Evolutionary conservation across 495 filamentous ascomycete genomes (phyloP), one percentile per base, ranked within the genome.

Genomic region (Cercophora sp.): DNA sequence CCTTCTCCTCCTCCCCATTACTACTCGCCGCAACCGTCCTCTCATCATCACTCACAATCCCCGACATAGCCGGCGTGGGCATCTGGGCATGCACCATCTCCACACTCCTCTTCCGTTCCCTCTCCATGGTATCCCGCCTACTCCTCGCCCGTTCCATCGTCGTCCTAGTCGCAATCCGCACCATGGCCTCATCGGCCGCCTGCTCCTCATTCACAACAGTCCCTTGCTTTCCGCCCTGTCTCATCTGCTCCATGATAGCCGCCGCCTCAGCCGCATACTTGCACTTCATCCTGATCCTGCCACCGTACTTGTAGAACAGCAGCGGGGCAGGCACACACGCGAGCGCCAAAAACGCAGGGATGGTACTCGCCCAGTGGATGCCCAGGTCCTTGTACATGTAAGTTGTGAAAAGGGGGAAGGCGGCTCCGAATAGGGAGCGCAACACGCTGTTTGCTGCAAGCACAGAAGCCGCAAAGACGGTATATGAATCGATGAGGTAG

Each of bases 401-500:
- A 0, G 78, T 80, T 3, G 88, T 92, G 74, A 95, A 93, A 0
- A 95, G 74, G 2, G 89, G 89, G 73, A 95, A 93, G 0, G 79
- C 85, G n/a, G 87, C 85, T 59, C 89, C 89, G 63, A 92, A 90
- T 15, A 75, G 56, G 1, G 71, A 75, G 20, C 77, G 70, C 34
- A 92, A 68, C 3, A 91, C 81, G 13, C 84, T 77, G 68, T 88
- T 91, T 27, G 87, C 87, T 1, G 89, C 89, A 13, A 94, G 71
- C 1, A 88, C 88, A 1, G 84, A 87, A 1, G 89, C 88, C 5
- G 88, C 88, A 58, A 85, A 93, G 52, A 91, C 86, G 39, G 83
- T 87, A 70, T 91, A 87, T 19, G 83, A 76, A 62, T 90, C 87
- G 57, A 90, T 85, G n/a, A 91, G 76, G 65, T 91, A 93, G 61